Evolutionary conservation across 768 basidiomycete species (phyloP), one percentile per base, ranked within the genome.

Genomic region (Leucosporidium scottii): DNA sequence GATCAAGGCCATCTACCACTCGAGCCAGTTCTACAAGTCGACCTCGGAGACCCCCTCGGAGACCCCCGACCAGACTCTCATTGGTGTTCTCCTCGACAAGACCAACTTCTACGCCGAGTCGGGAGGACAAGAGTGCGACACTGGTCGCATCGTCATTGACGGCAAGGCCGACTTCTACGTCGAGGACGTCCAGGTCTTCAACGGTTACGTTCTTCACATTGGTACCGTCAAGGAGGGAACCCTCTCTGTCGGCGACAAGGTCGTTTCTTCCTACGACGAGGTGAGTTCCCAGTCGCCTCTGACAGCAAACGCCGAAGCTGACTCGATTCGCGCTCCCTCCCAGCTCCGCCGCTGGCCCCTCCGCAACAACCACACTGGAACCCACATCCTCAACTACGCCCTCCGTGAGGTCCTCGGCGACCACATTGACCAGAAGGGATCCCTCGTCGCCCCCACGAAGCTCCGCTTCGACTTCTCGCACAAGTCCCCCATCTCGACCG

Each of bases 391-490:
- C 74, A 99, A 99, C 81, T 99, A 83, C 76, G 85, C 82, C 62
- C 84, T 99, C 4, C 89, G 96, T 47, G 96, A 98, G 76, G 85
- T 91, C 17, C 86, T 98, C 17, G 96, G 96, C 30, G 93, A 97
- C 77, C 96, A 98, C 75, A 88, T 98, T 67, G 96, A 98, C 78
- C 96, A 99, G 78, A 96, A 90, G 77, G 96, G 96, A 39, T 98
- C 96, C 5, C 85, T 99, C 56, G 96, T 99, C 70, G 93, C 96
- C 1, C 91, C 93, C 0, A 85, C 87, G 28, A 97, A 96, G 79
- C 85, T 99, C 30, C 91, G 96, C 23, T 99, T 99, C 80, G 96
- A 99, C 79, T 99, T 98, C 79, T 93, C 91, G 23, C 96, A 99
- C 81, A 97, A 96, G 78, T 83, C 90, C 3, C 87, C 86, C 67